Conservation (phyloP, 2,329 filamentous ascomycete species). For the Cladophialophora carrionii region DNA sequence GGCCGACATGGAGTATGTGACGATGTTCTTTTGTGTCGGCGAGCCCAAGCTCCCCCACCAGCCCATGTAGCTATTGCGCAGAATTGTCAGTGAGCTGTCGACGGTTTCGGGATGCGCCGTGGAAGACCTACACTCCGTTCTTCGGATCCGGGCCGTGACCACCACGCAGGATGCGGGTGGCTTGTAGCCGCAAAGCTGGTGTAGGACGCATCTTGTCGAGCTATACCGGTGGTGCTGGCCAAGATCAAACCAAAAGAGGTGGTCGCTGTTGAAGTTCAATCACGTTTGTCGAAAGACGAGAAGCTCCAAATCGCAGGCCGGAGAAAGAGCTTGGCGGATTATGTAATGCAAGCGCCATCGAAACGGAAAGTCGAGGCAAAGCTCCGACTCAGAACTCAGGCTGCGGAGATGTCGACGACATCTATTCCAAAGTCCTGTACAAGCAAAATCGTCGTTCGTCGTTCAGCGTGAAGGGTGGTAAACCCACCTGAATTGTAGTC, state of each 20-base stretch:
- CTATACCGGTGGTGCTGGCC: background rate
- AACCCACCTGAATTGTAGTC: background rate
- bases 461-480: background rate
- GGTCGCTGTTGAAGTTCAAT: constrained; percentile 1
- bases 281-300: constrained; percentile 3
- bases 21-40: constrained; percentile 63
- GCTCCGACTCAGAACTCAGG: constrained; percentile 12
- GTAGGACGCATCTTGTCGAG: constrained; percentile 35
- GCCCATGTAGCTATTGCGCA: constrained; percentile 66
- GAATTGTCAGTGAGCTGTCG: constrained; percentile 38
- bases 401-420: constrained; percentile 7
- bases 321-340: constrained; percentile 6
- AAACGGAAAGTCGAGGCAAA: background rate
- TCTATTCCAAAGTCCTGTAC: background rate
- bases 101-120: background rate
- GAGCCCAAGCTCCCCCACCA: constrained; percentile 70
- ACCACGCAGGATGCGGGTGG: constrained; percentile 36
- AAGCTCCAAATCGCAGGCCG: background rate
- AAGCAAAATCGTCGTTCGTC: background rate
- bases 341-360: background rate
- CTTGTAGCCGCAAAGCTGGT: constrained; percentile 34
- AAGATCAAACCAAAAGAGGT: background rate
- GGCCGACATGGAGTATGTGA: constrained; percentile 73
- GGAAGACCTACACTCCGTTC: constrained; percentile 46
- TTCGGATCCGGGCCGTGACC: constrained; percentile 46